Base-by-base conservation (phyloP, 352 stramenopile genomes). In the Globisporangium abappressorium region DNA sequence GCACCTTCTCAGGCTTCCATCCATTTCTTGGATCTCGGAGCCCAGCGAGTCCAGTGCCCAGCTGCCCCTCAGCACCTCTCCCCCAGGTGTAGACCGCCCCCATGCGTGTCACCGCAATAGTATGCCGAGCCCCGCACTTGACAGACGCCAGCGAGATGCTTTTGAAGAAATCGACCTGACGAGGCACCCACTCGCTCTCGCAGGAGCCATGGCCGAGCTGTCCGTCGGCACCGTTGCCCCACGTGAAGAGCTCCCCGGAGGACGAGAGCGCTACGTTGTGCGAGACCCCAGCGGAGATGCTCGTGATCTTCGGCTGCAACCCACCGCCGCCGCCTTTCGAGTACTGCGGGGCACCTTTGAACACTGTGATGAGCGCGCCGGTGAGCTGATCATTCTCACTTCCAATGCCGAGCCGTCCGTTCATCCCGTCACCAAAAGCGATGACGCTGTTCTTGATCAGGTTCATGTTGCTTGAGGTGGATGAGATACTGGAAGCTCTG, bases 61-160 rank as follows among this genome's bases (percentile, higher is more conserved):
- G 72, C 54, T 93, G 85, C 0, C 81, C 85, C 59, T 89, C 75
- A 30, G 65, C 38, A 3, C 77, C 74, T 59, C 79, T 66, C 0
- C 83, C 85, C 85, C 85, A 93, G 1, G 79, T 70, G 62, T 88
- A 93, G 41, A 92, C 77, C 15, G 72, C 49, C 0, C 85, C 85
- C 12, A 57, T 70, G 12, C 71, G 69, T 11, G 80, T 78, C n/a
- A 91, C 49, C 3, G 73, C 83, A 8, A 87, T 38, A 2, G 83
- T 89, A 56, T 93, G 85, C 5, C 72, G 76, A 1, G 65, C 43
- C 3, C 83, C 85, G 58, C 76, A 89, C 30, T 64, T 62, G 8
- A 80, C 65, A 3, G 72, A 57, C 26, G 64, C 67, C 4, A 85
- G 69, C 0, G 75, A 58, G 24, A 82, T 55, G 24, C 70, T 66